A percentile compares a stretch with the other conserved stretches of the same genome.
Conservation (phyloP, 2,329 filamentous ascomycete species). For the Beauveria brongniartii region DNA sequence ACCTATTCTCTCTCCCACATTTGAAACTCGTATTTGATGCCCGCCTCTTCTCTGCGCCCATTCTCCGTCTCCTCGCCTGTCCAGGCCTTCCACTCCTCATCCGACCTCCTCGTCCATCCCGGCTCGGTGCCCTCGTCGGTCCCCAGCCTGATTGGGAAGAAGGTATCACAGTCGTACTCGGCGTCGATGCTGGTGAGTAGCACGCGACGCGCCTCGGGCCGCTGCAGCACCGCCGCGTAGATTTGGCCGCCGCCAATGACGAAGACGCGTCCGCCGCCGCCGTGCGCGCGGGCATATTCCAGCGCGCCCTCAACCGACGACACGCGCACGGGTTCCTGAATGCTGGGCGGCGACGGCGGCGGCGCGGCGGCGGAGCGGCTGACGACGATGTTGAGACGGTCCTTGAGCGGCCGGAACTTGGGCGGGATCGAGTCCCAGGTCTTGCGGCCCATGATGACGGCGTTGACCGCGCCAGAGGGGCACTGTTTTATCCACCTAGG, state of each 20-base stretch:
- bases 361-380: constrained; percentile 40
- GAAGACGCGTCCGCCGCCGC: constrained; percentile 54
- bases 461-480: constrained; percentile 44
- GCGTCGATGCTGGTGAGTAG: constrained; percentile 60
- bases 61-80: constrained; percentile 55
- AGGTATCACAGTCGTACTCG: constrained; percentile 70
- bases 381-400: constrained; percentile 75
- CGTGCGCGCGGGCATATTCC: constrained; percentile 32
- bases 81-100: constrained; percentile 51
- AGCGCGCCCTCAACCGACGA: constrained; percentile 52
- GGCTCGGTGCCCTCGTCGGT: constrained; percentile 21
- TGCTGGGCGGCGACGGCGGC: constrained; percentile 11
- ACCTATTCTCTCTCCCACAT: constrained; percentile 55
- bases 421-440: constrained; percentile 88
- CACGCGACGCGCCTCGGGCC: constrained; percentile 51
- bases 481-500: constrained; percentile 15
- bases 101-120: constrained; percentile 47
- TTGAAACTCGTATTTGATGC: constrained; percentile 60
- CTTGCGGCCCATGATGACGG: constrained; percentile 94
- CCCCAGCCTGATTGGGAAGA: constrained; percentile 55
- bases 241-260: constrained; percentile 88
- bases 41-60: constrained; percentile 53
- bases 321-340: constrained; percentile 45
- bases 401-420: constrained; percentile 69
- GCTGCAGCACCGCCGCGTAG: constrained; percentile 61